Conservation (phyloP, 2,329 filamentous ascomycete genomes). For the Akanthomyces uredinophilus region DNA sequence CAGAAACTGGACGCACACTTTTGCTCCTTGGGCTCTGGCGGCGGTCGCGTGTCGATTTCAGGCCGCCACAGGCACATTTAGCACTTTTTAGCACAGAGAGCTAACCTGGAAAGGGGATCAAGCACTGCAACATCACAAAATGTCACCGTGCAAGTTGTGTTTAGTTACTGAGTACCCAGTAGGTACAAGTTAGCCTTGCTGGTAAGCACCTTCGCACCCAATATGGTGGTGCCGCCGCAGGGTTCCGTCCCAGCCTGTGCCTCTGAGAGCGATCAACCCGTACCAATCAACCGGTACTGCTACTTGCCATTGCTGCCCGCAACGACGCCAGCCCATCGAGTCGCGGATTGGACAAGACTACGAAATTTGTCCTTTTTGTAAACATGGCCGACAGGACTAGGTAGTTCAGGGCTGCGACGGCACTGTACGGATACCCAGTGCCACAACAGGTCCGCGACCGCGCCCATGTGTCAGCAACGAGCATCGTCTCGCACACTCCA, state of each 20-base stretch:
- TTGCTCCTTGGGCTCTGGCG: not conserved
- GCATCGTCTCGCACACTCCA: not conserved
- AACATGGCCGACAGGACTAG: not conserved
- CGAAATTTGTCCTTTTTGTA: not conserved
- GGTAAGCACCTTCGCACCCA: no score
- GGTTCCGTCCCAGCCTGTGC: not conserved
- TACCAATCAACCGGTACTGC: not conserved
- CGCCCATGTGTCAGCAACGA: not conserved
- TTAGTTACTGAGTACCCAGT: no score
- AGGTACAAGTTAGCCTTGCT: not conserved
- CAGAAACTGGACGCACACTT: not conserved
- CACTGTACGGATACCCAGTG: not conserved
- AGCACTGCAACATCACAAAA: not conserved
- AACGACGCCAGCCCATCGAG: not conserved
- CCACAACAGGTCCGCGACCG: not conserved
- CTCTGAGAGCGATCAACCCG: not conserved
- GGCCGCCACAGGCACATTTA: not conserved
- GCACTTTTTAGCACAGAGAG: not conserved
- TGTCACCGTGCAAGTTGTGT: not conserved
- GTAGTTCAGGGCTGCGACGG: not conserved
- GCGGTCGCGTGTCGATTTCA: constrained; percentile 4
- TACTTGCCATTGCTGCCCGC: not conserved
- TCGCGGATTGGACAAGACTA: not conserved
- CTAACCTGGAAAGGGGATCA: not conserved
- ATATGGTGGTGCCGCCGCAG: not conserved